Percentiles rank a stretch among this genome's conserved stretches.
phyloP scores from a whole-genome alignment of 2,329 filamentous ascomycete genomes.

The Alternaria sp. region DNA sequence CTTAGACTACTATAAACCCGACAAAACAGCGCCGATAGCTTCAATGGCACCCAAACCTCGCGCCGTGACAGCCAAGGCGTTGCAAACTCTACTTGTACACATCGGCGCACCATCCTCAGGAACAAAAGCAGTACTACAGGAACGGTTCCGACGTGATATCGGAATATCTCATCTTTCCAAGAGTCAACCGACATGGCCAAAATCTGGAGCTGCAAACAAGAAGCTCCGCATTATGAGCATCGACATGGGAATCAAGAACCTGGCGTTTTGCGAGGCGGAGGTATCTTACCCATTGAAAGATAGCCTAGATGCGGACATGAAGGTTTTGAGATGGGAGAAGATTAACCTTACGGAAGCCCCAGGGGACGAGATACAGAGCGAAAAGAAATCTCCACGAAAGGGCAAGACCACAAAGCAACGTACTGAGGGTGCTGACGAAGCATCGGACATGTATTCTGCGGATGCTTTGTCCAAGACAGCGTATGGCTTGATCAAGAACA shows the following conservation, averaged over 20 bases:
- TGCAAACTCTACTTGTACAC: conserved; percentile 65
- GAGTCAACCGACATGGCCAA: not conserved
- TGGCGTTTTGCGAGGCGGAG: conserved; percentile 72
- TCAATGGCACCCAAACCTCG: conserved; percentile 25
- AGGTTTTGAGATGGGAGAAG: conserved; percentile 39
- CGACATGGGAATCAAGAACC: conserved; percentile 83
- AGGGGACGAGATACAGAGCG: not conserved
- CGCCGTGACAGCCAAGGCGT: conserved; percentile 54
- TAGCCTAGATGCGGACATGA: conserved; percentile 25
- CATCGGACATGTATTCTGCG: conserved; percentile 58
- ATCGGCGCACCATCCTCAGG: conserved; percentile 67
- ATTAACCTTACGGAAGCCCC: conserved; percentile 29
- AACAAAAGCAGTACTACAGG: conserved; percentile 62
- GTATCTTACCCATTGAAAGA: conserved; percentile 27
- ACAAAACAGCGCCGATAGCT: not conserved
- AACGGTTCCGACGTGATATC: conserved; percentile 57
- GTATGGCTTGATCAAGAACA: conserved; percentile 58
- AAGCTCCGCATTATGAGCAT: conserved; percentile 69
- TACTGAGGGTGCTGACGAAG: conserved; percentile 6
- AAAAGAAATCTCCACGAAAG: not conserved
- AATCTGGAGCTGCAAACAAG: not conserved
- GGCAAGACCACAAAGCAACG: not conserved
- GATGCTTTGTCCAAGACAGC: conserved; percentile 61
- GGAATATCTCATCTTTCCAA: conserved; percentile 3
- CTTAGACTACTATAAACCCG: not conserved